phyloP scores from a whole-genome alignment of 139 green algal genomes.

The Picochlorum sp. region DNA sequence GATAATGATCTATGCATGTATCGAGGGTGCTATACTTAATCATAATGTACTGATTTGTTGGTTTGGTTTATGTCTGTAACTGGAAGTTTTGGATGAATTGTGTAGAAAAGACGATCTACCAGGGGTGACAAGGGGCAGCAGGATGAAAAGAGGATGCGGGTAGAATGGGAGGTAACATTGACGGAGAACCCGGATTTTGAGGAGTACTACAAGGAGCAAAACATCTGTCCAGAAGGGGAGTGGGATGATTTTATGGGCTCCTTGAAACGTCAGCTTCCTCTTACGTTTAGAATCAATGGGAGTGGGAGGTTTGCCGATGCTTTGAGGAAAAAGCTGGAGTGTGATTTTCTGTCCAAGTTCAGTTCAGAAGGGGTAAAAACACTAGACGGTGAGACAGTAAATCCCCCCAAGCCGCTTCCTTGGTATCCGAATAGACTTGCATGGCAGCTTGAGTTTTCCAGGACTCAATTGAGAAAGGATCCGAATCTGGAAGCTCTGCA shows the following conservation, averaged over 20 bases:
- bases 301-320: conserved; percentile 63
- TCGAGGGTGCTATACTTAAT: too few relatives aligned
- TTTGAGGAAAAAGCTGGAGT: conserved; percentile 57
- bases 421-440: conserved; percentile 93
- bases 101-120: too few relatives aligned
- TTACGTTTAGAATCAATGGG: conserved; percentile 97
- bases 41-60: too few relatives aligned
- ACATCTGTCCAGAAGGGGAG: conserved; percentile 39
- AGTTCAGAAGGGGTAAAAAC: conserved; percentile 4
- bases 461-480: conserved; percentile 66
- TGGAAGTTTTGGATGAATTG: too few relatives aligned
- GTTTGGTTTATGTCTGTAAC: too few relatives aligned
- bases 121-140: not conserved
- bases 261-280: conserved; percentile 70
- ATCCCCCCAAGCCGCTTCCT: conserved; percentile 54
- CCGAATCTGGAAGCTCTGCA: conserved; percentile 58
- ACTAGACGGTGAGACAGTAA: conserved; percentile 42
- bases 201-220: conserved; percentile 59
- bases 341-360: conserved; percentile 60
- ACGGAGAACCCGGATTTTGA: conserved; percentile 28
- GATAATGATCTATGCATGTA: too few relatives aligned
- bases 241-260: conserved; percentile 78
- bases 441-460: conserved; percentile 84
- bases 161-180: not conserved
- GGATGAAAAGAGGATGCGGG: not conserved